phyloP scores from a whole-genome alignment of 306 rosid genomes.

The Vigna mungo region DNA sequence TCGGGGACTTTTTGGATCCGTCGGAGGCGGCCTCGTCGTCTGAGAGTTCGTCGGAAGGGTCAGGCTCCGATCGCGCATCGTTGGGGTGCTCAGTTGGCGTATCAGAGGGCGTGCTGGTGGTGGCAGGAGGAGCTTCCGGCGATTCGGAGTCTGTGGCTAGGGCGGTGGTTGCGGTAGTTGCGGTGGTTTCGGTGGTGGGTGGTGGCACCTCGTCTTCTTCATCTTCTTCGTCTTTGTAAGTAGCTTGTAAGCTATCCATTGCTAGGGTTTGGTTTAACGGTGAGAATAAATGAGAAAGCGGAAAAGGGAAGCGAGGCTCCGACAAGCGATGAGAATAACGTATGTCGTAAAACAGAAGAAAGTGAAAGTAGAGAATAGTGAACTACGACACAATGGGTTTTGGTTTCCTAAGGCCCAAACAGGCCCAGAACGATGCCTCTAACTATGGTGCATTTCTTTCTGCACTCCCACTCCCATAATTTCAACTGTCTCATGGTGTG shows the following conservation, averaged over 20 bases:
- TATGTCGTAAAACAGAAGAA: background rate
- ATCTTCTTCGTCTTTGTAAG: slow-evolving; percentile 81
- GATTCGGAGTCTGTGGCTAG: slow-evolving; percentile 44
- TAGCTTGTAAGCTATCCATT: slow-evolving; percentile 80
- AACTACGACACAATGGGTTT: background rate
- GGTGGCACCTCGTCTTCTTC: slow-evolving; percentile 62
- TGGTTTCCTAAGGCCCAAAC: too few relatives aligned
- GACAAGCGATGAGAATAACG: background rate
- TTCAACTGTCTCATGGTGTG: too few relatives aligned
- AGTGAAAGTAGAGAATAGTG: background rate
- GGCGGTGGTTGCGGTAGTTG: background rate
- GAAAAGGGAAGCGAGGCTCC: background rate
- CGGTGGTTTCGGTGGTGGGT: background rate
- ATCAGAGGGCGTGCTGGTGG: slow-evolving; percentile 51
- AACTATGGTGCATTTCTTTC: too few relatives aligned
- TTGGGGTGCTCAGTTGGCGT: slow-evolving; percentile 57
- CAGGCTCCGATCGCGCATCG: slow-evolving; percentile 62
- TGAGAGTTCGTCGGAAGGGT: slow-evolving; percentile 74
- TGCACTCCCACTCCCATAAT: too few relatives aligned
- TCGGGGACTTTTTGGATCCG: slow-evolving; percentile 60
- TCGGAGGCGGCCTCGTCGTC: slow-evolving; percentile 65
- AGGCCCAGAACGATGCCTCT: too few relatives aligned
- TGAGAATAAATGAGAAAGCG: background rate
- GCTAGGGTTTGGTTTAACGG: slow-evolving; percentile 34
- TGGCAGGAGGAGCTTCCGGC: slow-evolving; percentile 32